A percentile compares a stretch with the other conserved stretches of the same genome.
These are phyloP conservation scores for Populus simonii DNA, from an alignment of 345 rosid species.

Conservation along the genomic window DNA sequence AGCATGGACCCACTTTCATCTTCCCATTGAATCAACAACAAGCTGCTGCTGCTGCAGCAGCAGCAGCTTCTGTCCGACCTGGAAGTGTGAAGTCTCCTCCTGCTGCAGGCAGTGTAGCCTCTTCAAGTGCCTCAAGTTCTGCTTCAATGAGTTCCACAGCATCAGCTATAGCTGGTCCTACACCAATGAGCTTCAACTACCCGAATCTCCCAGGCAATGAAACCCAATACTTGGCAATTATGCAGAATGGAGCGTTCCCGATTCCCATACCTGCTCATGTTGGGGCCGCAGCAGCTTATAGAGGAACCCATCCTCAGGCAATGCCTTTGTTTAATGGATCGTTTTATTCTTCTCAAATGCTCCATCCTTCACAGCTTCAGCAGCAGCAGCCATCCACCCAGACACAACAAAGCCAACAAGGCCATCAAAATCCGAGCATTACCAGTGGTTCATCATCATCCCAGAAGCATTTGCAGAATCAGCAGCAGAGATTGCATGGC, in stretches of 20 bases:
- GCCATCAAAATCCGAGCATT: slow-evolving; percentile 66
- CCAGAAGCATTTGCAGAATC: slow-evolving; percentile 78
- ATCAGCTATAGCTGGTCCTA: slow-evolving; percentile 52
- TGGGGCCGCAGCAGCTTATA: slow-evolving; percentile 62
- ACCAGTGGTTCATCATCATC: slow-evolving; percentile 72
- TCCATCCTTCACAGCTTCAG: slow-evolving; percentile 71
- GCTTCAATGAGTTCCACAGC: slow-evolving; percentile 47
- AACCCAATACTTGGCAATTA: slow-evolving; percentile 81
- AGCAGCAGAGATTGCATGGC: slow-evolving; percentile 57
- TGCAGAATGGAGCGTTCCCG: slow-evolving; percentile 77
- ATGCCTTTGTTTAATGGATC: slow-evolving; percentile 81
- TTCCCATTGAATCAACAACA: slow-evolving; percentile 90
- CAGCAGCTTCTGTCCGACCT: slow-evolving; percentile 59
- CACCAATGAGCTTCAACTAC: slow-evolving; percentile 83
- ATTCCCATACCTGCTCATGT: slow-evolving; percentile 90
- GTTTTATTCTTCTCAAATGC: slow-evolving; percentile 88
- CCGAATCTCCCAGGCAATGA: slow-evolving; percentile 76
- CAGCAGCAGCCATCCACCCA: slow-evolving; percentile 44
- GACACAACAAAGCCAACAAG: slow-evolving; percentile 59
- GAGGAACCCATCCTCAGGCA: slow-evolving; percentile 70
- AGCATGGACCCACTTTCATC: slow-evolving; percentile 84
- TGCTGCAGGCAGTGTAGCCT: slow-evolving; percentile 34
- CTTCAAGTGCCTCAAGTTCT: slow-evolving; percentile 46
- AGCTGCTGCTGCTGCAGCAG: slow-evolving; percentile 65
- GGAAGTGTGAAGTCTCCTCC: slow-evolving; percentile 61